Evolutionary conservation across 2,329 filamentous ascomycete genomes (phyloP).

Genomic region (Neofusicoccum ribis): DNA sequence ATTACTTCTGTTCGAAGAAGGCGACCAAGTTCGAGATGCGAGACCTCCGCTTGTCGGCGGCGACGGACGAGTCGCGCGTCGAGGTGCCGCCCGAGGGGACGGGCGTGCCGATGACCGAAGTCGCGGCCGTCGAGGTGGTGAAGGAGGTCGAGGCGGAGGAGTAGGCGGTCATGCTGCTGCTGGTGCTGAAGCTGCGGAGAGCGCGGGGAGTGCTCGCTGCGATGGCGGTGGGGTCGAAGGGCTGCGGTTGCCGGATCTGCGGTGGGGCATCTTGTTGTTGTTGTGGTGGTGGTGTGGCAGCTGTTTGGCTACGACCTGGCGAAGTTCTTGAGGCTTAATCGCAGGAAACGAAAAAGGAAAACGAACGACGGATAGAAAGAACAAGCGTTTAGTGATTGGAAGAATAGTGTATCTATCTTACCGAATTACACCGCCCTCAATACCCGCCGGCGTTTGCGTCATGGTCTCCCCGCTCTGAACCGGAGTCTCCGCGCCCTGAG

Average conservation of each 20-base stretch:
- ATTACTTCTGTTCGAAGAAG: conserved; percentile 3
- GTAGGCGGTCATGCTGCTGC: conserved; percentile 12
- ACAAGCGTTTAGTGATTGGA: conserved; percentile 11
- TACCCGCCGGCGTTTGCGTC: conserved; percentile 17
- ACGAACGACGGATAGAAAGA: not conserved
- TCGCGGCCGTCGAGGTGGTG: conserved; percentile 1
- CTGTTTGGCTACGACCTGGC: conserved; percentile 14
- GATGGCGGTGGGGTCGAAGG: not conserved
- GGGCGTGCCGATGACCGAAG: not conserved
- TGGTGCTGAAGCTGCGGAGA: conserved; percentile 10
- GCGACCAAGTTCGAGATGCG: conserved; percentile 12
- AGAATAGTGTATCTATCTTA: conserved; percentile 20
- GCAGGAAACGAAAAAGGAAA: conserved; percentile 1
- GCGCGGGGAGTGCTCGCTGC: not conserved
- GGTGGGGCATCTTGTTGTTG: not conserved
- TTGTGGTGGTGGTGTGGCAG: not conserved
- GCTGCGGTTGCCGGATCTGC: not conserved
- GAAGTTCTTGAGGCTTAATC: conserved; percentile 17
- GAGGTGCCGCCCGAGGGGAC: not conserved
- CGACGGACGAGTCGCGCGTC: not conserved
- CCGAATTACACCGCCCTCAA: conserved; percentile 20
- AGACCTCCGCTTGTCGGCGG: not conserved
- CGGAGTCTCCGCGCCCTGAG: conserved; percentile 13
- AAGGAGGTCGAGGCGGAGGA: not conserved
- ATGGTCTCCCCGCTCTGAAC: conserved; percentile 14